Evolutionary conservation across 345 rosid genomes (phyloP).

Genomic region (Adansonia digitata): DNA sequence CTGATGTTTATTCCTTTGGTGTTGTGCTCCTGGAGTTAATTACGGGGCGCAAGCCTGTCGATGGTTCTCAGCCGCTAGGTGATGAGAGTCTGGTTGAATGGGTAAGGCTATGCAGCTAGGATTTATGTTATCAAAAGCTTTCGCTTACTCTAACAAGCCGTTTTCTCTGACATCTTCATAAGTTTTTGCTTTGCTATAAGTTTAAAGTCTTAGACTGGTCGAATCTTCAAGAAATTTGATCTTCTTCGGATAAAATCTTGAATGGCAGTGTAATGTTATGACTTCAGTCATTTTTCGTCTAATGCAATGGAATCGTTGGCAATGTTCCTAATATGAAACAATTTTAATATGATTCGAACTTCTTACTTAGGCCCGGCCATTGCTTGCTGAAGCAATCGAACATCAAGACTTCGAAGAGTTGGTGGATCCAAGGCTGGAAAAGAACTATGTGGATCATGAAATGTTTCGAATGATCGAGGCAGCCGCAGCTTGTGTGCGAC

Average conservation of each 20-base stretch:
- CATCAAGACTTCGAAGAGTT: conserved; percentile 57
- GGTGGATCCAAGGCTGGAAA: conserved; percentile 65
- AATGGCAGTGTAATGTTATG: background rate
- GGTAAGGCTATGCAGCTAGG: conserved; percentile 37
- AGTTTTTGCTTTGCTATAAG: background rate
- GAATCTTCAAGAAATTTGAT: background rate
- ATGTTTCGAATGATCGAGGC: conserved; percentile 96
- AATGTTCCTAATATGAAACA: background rate
- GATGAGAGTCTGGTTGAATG: conserved; percentile 99
- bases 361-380: conserved; percentile 72
- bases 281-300: background rate
- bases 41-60: conserved; percentile 96
- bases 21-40: conserved; percentile 94
- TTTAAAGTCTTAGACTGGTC: background rate
- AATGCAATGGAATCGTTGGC: background rate
- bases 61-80: conserved; percentile 83
- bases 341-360: background rate
- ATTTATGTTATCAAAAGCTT: background rate
- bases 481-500: conserved; percentile 95
- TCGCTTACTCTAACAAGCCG: background rate
- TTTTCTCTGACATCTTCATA: background rate
- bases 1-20: conserved; percentile 93
- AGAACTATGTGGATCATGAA: conserved; percentile 55
- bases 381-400: conserved; percentile 74
- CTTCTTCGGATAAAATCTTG: background rate